A percentile compares a stretch with the other conserved stretches of the same genome.
phyloP scores from a whole-genome alignment of 176 grass and related monocot genomes.

The Musa acuminata region DNA sequence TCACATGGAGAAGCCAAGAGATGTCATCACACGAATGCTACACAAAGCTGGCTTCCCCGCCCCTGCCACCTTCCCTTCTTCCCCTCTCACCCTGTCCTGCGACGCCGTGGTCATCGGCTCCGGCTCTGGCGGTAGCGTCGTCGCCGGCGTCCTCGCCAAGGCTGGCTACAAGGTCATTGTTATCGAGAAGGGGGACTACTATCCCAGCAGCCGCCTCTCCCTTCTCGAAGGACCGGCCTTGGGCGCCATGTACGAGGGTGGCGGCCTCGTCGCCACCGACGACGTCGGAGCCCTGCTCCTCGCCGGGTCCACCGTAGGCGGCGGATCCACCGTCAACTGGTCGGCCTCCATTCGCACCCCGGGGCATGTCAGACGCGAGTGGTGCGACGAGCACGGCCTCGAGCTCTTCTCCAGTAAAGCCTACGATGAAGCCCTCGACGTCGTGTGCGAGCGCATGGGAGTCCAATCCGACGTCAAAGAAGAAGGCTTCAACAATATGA shows the following conservation, averaged over 20 bases:
- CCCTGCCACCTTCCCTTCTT: background rate
- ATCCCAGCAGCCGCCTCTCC: background rate
- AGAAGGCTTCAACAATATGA: slow-evolving; percentile 4
- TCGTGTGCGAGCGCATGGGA: slow-evolving; percentile 23
- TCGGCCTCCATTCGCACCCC: slow-evolving; percentile 25
- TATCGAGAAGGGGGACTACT: slow-evolving; percentile 17
- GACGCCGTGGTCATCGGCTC: slow-evolving; percentile 14
- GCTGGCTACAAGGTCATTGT: slow-evolving; percentile 21
- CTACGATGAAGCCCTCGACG: slow-evolving; percentile 14
- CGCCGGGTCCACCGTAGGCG: slow-evolving; percentile 16
- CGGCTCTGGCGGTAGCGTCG: slow-evolving; percentile 11
- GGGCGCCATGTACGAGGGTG: slow-evolving; percentile 12
- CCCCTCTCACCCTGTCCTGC: slow-evolving; percentile 1
- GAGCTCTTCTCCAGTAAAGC: slow-evolving; percentile 20
- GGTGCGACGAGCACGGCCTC: slow-evolving; percentile 12
- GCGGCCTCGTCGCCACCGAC: slow-evolving; percentile 10
- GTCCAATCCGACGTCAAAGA: slow-evolving; percentile 9
- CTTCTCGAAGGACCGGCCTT: slow-evolving; percentile 18
- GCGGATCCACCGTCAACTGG: slow-evolving; percentile 23
- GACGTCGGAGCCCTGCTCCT: slow-evolving; percentile 8
- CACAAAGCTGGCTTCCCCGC: background rate
- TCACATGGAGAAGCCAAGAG: background rate
- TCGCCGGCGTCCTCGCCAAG: slow-evolving; percentile 16
- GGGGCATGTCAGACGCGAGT: slow-evolving; percentile 20
- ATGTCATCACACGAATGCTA: background rate